Conservation (phyloP, 2,329 filamentous ascomycete species). For the Diaporthe helianthi region DNA sequence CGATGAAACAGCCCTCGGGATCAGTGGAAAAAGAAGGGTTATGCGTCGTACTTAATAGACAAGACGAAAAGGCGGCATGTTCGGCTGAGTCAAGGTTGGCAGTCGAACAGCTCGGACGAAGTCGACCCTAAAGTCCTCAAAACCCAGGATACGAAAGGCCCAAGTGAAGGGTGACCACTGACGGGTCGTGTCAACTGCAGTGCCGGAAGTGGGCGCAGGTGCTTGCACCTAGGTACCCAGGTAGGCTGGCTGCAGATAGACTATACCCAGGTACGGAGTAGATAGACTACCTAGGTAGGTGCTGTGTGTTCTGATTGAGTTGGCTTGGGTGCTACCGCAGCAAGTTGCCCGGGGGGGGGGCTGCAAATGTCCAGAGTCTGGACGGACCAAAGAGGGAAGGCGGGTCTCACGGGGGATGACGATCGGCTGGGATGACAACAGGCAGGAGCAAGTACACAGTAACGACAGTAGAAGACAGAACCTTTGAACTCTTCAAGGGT, state of each 20-base stretch:
- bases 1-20: slow-evolving; percentile 16
- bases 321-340: not conserved
- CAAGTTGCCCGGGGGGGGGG: not conserved
- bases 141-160: slow-evolving; percentile 1
- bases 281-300: too few relatives aligned
- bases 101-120: not conserved
- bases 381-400: not conserved
- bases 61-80: slow-evolving; percentile 11
- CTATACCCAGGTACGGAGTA: too few relatives aligned
- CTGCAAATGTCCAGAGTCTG: slow-evolving; percentile 18
- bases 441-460: not conserved
- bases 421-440: slow-evolving; percentile 17
- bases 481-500: too few relatives aligned
- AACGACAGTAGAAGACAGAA: too few relatives aligned
- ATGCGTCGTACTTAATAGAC: not conserved
- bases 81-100: slow-evolving; percentile 10
- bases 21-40: slow-evolving; percentile 10
- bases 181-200: not conserved
- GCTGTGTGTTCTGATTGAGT: not conserved
- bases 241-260: not conserved
- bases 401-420: slow-evolving; percentile 10
- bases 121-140: not conserved
- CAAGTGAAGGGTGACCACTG: not conserved
- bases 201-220: not conserved
- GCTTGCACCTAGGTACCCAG: too few relatives aligned